Conservation (phyloP, 768 basidiomycete genomes). For the Auricularia heimuer region DNA sequence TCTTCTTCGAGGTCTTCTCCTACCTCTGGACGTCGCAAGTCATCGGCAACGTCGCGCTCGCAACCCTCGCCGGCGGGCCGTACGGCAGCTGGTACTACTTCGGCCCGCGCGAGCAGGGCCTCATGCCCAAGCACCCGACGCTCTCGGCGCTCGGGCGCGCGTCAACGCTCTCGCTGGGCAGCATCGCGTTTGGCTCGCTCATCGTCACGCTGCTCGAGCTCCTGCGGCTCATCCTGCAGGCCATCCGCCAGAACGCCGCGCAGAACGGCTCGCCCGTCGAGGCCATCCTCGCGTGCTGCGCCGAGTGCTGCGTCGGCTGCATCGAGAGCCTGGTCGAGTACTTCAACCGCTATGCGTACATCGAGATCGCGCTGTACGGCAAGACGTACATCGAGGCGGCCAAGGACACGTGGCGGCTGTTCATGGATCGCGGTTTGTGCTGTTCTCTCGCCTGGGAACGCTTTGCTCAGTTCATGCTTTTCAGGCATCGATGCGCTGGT, state of each 20-base stretch:
- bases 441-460: conserved; percentile 1
- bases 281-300: conserved; percentile 67
- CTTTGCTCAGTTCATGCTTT: not conserved
- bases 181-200: conserved; percentile 76
- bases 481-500: conserved; percentile 61
- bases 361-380: conserved; percentile 39
- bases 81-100: conserved; percentile 81
- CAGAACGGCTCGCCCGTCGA: conserved; percentile 60
- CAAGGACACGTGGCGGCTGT: conserved; percentile 73
- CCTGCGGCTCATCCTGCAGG: conserved; percentile 48
- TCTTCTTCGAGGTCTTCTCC: conserved; percentile 73
- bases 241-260: conserved; percentile 47
- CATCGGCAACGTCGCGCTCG: conserved; percentile 65
- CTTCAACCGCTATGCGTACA: conserved; percentile 49
- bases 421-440: conserved; percentile 52
- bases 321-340: conserved; percentile 63
- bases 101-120: conserved; percentile 54
- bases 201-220: conserved; percentile 75
- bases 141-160: conserved; percentile 61
- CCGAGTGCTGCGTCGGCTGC: conserved; percentile 65
- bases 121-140: conserved; percentile 67
- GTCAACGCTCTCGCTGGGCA: conserved; percentile 70
- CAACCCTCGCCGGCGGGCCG: conserved; percentile 72
- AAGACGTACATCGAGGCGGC: conserved; percentile 74
- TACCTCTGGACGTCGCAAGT: conserved; percentile 83